A percentile compares a stretch with the other conserved stretches of the same genome.
Conservation (phyloP, 169 alveolate species). For the Plasmodium malariae region DNA sequence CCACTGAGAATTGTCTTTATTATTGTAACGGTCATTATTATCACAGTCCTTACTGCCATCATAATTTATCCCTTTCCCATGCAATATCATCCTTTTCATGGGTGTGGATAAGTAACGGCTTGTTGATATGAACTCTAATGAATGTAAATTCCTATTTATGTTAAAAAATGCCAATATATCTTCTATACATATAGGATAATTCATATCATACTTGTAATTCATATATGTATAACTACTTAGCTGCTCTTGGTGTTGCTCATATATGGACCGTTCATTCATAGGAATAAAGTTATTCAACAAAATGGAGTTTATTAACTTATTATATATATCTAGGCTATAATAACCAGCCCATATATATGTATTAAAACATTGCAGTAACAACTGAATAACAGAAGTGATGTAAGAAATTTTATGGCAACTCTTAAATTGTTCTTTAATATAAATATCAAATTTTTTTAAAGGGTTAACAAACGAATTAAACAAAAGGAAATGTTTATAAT, state of each 20-base stretch:
- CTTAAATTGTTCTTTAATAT: conserved; percentile 66
- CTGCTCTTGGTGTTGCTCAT: conserved; percentile 44
- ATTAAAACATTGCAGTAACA: conserved; percentile 60
- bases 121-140: not conserved
- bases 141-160: not conserved
- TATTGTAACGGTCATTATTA: too few species aligned
- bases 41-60: too few species aligned
- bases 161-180: conserved; percentile 29
- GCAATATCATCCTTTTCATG: not conserved
- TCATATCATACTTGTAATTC: conserved; percentile 53
- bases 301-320: conserved; percentile 53
- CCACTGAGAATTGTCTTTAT: too few species aligned
- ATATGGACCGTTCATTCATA: conserved; percentile 10
- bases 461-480: conserved; percentile 82
- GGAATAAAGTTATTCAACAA: conserved; percentile 50
- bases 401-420: conserved; percentile 17
- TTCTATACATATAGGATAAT: conserved; percentile 46
- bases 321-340: conserved; percentile 66
- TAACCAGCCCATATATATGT: conserved; percentile 77
- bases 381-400: conserved; percentile 29
- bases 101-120: not conserved
- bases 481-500: conserved; percentile 80
- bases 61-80: too few species aligned
- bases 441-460: conserved; percentile 72
- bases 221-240: conserved; percentile 34